These are phyloP conservation scores for Beauveria asiatica DNA, from an alignment of 2,329 filamentous ascomycete genomes.

Conservation along the genomic window DNA sequence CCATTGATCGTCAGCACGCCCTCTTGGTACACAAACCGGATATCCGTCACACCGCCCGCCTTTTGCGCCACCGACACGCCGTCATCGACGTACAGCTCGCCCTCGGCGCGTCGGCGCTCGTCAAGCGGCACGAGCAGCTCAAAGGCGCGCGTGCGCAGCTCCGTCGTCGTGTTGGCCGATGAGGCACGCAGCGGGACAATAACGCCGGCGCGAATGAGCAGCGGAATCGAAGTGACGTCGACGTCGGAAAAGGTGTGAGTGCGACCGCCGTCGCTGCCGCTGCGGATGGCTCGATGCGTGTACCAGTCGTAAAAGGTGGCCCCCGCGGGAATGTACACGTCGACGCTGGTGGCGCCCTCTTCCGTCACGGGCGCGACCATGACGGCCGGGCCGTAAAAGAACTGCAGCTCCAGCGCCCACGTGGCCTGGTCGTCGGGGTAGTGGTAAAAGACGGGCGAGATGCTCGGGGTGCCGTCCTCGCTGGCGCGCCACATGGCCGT, in stretches of 20 bases:
- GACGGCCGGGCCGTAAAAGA: conserved; percentile 35
- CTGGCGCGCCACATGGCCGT: conserved; percentile 57
- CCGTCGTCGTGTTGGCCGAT: conserved; percentile 54
- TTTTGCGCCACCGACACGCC: conserved; percentile 55
- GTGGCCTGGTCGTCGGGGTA: conserved; percentile 44
- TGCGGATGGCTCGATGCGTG: conserved; percentile 45
- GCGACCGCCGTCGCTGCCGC: conserved; percentile 21
- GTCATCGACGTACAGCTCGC: conserved; percentile 66
- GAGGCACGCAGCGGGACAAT: conserved; percentile 52
- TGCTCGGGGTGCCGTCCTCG: conserved; percentile 55
- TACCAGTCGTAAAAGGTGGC: conserved; percentile 39
- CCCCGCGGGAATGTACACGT: conserved; percentile 39
- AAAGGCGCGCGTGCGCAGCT: conserved; percentile 57
- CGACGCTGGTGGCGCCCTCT: conserved; percentile 31
- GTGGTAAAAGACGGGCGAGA: conserved; percentile 63
- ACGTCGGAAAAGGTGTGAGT: conserved; percentile 27
- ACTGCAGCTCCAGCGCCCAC: conserved; percentile 36
- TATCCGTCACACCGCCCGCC: conserved; percentile 58
- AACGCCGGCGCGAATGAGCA: conserved; percentile 57
- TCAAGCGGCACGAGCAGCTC: conserved; percentile 61
- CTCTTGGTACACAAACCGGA: conserved; percentile 49
- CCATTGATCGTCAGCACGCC: conserved; percentile 42
- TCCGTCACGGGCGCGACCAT: conserved; percentile 37
- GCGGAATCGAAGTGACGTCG: conserved; percentile 61
- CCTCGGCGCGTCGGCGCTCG: conserved; percentile 51